Percentiles rank a stretch among this genome's conserved stretches.
Evolutionary conservation across 805 yeast species (phyloP).

Genomic region (Teunomyces cretensis): DNA sequence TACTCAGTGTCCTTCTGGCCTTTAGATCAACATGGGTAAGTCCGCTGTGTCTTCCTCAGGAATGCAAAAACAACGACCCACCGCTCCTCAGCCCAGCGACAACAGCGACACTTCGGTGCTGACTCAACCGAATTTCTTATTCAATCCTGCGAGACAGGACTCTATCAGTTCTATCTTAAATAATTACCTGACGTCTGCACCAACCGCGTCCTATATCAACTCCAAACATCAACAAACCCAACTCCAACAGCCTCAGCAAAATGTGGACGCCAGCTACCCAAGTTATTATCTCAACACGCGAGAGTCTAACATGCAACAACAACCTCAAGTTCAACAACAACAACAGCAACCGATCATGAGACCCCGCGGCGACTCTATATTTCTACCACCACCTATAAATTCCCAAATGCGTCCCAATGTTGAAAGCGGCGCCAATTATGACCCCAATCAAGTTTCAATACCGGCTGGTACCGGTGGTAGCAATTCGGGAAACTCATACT

Average conservation of each 20-base stretch:
- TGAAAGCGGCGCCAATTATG: constrained; percentile 3
- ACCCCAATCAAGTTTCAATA: constrained; percentile 9
- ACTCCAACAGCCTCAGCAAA: constrained; percentile 1
- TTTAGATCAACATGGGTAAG: constrained; percentile 1
- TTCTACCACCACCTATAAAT: constrained; percentile 36
- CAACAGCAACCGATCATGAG: constrained; percentile 12
- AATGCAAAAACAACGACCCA: constrained; percentile 2
- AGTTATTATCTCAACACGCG: constrained; percentile 8
- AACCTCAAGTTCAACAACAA: constrained; percentile 7
- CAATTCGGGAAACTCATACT: constrained; percentile 4
- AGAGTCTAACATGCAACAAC: constrained; percentile 8
- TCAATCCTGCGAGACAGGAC: constrained; percentile 29
- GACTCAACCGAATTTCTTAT: constrained; percentile 20
- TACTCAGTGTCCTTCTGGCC: not conserved
- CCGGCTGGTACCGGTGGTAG: constrained; percentile 3
- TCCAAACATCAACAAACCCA: constrained; percentile 2
- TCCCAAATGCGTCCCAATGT: constrained; percentile 10
- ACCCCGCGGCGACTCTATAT: constrained; percentile 39
- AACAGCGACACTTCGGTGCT: constrained; percentile 4
- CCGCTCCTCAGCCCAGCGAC: constrained; percentile 3
- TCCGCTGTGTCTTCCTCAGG: constrained; percentile 5
- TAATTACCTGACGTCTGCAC: constrained; percentile 15
- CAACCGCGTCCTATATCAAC: constrained; percentile 1
- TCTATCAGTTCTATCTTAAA: constrained; percentile 26
- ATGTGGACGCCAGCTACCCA: constrained; percentile 8